These are phyloP conservation scores for Tubosaeta sp. DNA, from an alignment of 768 basidiomycete species.

Conservation along the genomic window DNA sequence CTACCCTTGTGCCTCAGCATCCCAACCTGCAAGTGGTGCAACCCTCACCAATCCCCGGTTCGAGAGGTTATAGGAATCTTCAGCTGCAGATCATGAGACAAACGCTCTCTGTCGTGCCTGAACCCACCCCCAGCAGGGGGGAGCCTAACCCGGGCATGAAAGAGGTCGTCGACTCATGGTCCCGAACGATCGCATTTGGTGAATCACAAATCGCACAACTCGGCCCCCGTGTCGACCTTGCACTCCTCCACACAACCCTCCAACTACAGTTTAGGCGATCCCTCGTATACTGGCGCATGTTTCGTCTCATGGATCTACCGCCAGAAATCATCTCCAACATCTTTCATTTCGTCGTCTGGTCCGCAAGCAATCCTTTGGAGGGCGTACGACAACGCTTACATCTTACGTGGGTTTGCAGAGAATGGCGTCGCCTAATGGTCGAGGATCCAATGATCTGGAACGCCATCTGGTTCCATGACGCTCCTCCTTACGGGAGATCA, in stretches of 20 bases:
- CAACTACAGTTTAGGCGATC: conserved; percentile 16
- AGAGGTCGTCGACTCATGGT: conserved; percentile 13
- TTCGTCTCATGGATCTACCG: conserved; percentile 61
- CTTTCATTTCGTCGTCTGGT: conserved; percentile 58
- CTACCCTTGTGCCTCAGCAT: conserved; percentile 1
- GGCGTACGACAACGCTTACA: conserved; percentile 40
- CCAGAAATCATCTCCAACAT: conserved; percentile 62
- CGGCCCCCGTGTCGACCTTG: conserved; percentile 15
- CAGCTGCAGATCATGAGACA: conserved; percentile 17
- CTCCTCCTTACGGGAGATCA: conserved; percentile 47
- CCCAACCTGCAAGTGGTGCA: background rate
- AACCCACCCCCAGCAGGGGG: conserved; percentile 9
- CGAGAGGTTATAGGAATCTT: conserved; percentile 15
- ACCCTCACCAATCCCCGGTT: conserved; percentile 17
- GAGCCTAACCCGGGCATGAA: background rate
- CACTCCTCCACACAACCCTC: conserved; percentile 14
- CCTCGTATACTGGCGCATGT: conserved; percentile 38
- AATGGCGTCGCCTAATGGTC: conserved; percentile 49
- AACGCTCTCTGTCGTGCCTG: conserved; percentile 15
- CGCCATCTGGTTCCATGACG: conserved; percentile 59
- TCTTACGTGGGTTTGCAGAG: conserved; percentile 56
- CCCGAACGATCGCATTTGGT: conserved; percentile 11
- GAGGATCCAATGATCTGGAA: conserved; percentile 56
- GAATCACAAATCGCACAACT: conserved; percentile 18
- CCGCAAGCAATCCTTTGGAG: conserved; percentile 32